Evolutionary conservation across 2,329 filamentous ascomycete species (phyloP).

Genomic region (Xylaria multiplex): DNA sequence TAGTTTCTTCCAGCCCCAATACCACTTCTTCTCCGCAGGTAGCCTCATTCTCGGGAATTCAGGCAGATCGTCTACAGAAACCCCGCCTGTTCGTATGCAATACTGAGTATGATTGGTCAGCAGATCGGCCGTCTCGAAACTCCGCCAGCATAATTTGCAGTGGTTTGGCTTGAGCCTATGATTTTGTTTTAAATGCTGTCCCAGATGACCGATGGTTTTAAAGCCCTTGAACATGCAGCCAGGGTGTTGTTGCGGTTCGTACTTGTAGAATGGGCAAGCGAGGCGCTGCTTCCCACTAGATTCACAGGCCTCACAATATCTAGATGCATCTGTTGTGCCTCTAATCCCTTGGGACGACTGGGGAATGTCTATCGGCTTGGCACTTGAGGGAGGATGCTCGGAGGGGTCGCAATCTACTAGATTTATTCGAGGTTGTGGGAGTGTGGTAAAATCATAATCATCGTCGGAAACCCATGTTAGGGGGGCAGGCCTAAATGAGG

Average conservation of each 20-base stretch:
- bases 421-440: not conserved
- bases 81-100: conserved; percentile 20
- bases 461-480: not conserved
- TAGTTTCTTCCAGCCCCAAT: conserved; percentile 27
- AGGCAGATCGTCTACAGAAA: conserved; percentile 17
- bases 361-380: not conserved
- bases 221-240: conserved; percentile 17
- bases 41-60: conserved; percentile 17
- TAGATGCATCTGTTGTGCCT: not conserved
- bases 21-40: conserved; percentile 23
- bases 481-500: not conserved
- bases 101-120: conserved; percentile 7
- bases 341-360: not conserved
- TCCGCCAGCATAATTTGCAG: conserved; percentile 22
- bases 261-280: conserved; percentile 30
- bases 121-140: conserved; percentile 16
- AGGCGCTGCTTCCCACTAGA: not conserved
- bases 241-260: conserved; percentile 15
- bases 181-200: conserved; percentile 14
- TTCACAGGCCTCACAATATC: conserved; percentile 5
- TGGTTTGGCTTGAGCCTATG: conserved; percentile 23
- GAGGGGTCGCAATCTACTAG: not conserved
- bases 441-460: not conserved
- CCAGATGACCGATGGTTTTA: conserved; percentile 15
- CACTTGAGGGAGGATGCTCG: not conserved